These are phyloP conservation scores for Globisporangium cylindrosporum DNA, from an alignment of 352 stramenopile genomes.

Conservation along the genomic window DNA sequence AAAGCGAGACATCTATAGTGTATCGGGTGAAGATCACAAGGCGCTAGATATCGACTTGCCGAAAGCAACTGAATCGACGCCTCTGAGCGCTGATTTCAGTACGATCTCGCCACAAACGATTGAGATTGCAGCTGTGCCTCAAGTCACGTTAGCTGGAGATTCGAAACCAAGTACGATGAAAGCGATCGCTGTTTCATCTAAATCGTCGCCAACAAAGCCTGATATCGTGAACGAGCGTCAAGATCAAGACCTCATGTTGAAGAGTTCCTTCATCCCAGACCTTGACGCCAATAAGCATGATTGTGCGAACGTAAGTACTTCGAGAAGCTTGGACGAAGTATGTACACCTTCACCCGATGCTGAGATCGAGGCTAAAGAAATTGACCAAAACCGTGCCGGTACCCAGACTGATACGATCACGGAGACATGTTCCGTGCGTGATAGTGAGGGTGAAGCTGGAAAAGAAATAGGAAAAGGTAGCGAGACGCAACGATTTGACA, in stretches of 20 bases:
- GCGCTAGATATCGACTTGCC: neutral
- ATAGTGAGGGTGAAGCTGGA: neutral
- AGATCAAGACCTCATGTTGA: neutral
- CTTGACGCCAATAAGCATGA: neutral
- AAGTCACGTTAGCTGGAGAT: neutral
- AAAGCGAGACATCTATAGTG: neutral
- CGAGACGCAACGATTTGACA: neutral
- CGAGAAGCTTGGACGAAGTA: neutral
- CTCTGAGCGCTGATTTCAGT: neutral
- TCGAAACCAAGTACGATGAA: neutral
- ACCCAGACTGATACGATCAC: neutral
- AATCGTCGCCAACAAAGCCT: constrained; percentile 4
- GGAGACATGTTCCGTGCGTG: neutral
- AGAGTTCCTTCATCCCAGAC: neutral
- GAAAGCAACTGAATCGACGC: neutral
- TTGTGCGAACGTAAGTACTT: neutral
- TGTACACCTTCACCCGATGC: neutral
- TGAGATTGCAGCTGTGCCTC: neutral
- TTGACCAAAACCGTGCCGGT: neutral
- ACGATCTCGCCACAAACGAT: neutral
- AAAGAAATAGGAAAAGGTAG: neutral
- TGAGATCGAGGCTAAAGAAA: neutral
- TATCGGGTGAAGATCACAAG: constrained; percentile 11
- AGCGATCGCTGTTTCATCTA: constrained; percentile 16
- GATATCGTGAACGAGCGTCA: neutral